These are phyloP conservation scores for Cladosporium sphaerospermum DNA, from an alignment of 2,329 filamentous ascomycete genomes.

Conservation along the genomic window DNA sequence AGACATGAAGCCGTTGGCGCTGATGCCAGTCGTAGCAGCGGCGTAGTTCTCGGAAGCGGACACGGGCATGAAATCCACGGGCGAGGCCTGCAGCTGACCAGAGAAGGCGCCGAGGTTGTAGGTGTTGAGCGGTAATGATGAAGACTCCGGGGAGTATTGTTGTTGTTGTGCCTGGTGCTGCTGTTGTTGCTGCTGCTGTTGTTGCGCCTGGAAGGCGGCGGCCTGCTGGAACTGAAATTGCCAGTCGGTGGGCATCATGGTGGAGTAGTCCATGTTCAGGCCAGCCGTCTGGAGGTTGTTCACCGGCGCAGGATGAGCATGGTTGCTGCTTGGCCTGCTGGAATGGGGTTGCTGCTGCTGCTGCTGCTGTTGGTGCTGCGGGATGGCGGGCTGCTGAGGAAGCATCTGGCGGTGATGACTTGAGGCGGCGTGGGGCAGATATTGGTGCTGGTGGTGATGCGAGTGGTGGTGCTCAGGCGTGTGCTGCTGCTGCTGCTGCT, in stretches of 20 bases:
- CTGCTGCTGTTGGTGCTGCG: constrained; percentile 17
- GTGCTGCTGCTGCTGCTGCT: constrained; percentile 12
- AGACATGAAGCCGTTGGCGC: constrained; percentile 34
- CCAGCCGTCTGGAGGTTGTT: constrained; percentile 24
- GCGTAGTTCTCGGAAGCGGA: constrained; percentile 32
- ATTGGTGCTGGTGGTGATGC: constrained; percentile 18
- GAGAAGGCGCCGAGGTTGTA: constrained; percentile 35
- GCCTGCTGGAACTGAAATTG: constrained; percentile 35
- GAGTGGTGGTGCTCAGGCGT: constrained; percentile 14
- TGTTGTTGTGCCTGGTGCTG: constrained; percentile 18
- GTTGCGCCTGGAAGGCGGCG: constrained; percentile 8
- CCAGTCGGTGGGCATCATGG: constrained; percentile 35
- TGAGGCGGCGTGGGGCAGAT: constrained; percentile 15
- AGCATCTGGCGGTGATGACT: constrained; percentile 19
- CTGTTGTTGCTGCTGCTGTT: constrained; percentile 7
- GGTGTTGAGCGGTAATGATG: constrained; percentile 22
- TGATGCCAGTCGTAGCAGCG: constrained; percentile 37
- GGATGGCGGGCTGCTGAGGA: constrained; percentile 14
- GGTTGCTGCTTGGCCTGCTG: constrained; percentile 26
- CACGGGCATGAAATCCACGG: constrained; percentile 42
- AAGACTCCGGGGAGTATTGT: constrained; percentile 19
- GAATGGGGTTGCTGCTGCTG: constrained; percentile 15
- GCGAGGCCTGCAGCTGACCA: constrained; percentile 39
- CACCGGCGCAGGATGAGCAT: constrained; percentile 23
- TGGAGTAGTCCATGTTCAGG: constrained; percentile 29